A percentile compares a stretch with the other conserved stretches of the same genome.
phyloP scores from a whole-genome alignment of 805 yeast species.

The Metschnikowia gruessii region DNA sequence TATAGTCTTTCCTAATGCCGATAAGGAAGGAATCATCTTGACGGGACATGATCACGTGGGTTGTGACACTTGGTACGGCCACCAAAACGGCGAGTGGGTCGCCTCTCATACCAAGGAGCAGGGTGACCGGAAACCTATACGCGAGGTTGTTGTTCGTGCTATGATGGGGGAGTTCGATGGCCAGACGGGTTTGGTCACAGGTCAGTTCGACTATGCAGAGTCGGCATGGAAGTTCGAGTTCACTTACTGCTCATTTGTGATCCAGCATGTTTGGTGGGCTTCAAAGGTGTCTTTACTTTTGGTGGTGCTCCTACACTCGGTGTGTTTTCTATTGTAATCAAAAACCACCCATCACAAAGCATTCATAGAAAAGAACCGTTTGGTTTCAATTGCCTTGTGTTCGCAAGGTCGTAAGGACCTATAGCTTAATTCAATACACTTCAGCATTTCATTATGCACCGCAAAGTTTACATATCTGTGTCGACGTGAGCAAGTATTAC shows the following conservation, averaged over 20 bases:
- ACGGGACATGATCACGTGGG: conserved; percentile 98
- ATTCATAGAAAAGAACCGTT: too few species aligned
- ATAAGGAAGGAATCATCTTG: conserved; percentile 71
- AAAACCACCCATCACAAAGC: too few species aligned
- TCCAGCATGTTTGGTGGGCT: conserved; percentile 97
- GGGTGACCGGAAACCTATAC: conserved; percentile 40
- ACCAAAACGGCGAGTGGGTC: conserved; percentile 50
- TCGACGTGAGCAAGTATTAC: too few species aligned
- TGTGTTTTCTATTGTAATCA: conserved; percentile 2
- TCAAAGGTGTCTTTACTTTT: conserved; percentile 51
- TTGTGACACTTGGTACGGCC: conserved; percentile 67
- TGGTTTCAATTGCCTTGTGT: too few species aligned
- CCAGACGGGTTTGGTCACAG: conserved; percentile 80
- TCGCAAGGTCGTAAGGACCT: too few species aligned
- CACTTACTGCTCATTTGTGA: conserved; percentile 72
- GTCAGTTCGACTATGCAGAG: conserved; percentile 48
- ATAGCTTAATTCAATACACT: too few species aligned
- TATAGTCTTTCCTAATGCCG: conserved; percentile 60
- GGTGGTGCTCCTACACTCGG: conserved; percentile 31
- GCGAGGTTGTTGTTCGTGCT: conserved; percentile 83
- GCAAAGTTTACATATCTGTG: too few species aligned
- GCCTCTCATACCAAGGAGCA: conserved; percentile 44
- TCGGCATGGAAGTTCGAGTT: conserved; percentile 65
- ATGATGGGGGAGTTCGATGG: conserved; percentile 98
- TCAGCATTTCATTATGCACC: too few species aligned